Base-by-base conservation (phyloP, 441 rosid species). In the Populus hybrid region DNA sequence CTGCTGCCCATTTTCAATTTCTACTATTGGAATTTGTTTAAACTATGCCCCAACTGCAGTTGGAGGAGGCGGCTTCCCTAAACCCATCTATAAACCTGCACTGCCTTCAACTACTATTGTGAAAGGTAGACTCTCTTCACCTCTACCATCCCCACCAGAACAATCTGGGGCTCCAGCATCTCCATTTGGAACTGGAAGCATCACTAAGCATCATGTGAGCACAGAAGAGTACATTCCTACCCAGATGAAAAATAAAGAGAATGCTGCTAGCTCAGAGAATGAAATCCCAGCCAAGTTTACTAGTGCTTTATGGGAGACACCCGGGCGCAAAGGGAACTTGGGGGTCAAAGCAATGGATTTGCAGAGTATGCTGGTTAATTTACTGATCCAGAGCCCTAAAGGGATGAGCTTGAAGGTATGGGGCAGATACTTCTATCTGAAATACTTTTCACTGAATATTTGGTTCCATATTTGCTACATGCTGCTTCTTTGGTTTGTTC, bases 371-470 rank as follows among this genome's bases (percentile, higher is more conserved):
- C 72, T 92, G 84, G 85, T 87, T 77, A 75, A 85, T 83, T 79
- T 89, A 78, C 92, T 94, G 66, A 90, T 74, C 64, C 92, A 93
- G 84, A 88, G 91, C 76, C 94, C 97, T 23, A 88, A 84, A 77
- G 97, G 97, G 53, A 87, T 93, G 98, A 93, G 86, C 90, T 84
- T 92, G 80, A 90, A 94, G 97, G 99, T 90, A 86, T 82, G 83
- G 73, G 40, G 23, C 20, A 28, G 35, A 71, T 28, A 16, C 11
- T 61, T 38, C 9, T 63, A 21, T 38, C 9, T 12, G 31, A 42
- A 42, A 50, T 53, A 16, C 21, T 53, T 53, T 14, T 64, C 11
- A 31, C 40, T 68, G 12, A 29, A 31, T 29, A 67, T 26, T 67
- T 68, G 20, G 35, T 18, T 68, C 36, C 9, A 68, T 9, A 14